Percentiles rank a stretch among this genome's conserved stretches.
Evolutionary conservation across 2,329 filamentous ascomycete species (phyloP).

Genomic region (Camptophora hylomeconis): DNA sequence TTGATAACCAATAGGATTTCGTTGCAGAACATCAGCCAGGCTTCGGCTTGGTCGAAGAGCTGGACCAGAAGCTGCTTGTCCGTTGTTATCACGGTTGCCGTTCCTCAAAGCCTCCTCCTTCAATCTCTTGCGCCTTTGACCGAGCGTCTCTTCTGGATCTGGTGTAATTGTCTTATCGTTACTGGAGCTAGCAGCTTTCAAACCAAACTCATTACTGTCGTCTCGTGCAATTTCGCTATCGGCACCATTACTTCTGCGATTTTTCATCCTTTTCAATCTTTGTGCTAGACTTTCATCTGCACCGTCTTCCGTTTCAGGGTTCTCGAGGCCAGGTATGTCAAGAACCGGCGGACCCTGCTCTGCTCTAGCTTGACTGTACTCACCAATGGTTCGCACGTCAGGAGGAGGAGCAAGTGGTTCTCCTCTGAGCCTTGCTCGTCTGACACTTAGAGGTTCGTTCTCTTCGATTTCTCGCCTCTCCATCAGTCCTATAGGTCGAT

Average conservation of each 20-base stretch:
- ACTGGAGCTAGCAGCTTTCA: conserved; percentile 13
- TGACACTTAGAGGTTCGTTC: conserved; percentile 71
- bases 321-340: background rate
- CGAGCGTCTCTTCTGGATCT: conserved; percentile 32
- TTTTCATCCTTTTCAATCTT: conserved; percentile 27
- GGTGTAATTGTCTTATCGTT: conserved; percentile 14
- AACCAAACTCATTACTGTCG: conserved; percentile 28
- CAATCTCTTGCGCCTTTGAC: conserved; percentile 31
- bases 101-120: conserved; percentile 25
- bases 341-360: conserved; percentile 2
- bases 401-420: conserved; percentile 26
- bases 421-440: conserved; percentile 62
- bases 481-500: conserved; percentile 33
- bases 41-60: conserved; percentile 22
- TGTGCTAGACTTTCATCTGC: conserved; percentile 34
- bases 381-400: conserved; percentile 19
- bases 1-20: conserved; percentile 35
- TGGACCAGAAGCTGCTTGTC: conserved; percentile 1
- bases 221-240: conserved; percentile 30
- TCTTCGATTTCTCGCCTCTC: conserved; percentile 76
- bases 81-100: conserved; percentile 6
- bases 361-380: conserved; percentile 5
- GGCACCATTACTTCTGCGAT: conserved; percentile 20
- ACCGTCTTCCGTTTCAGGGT: conserved; percentile 18
- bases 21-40: conserved; percentile 38